Percentiles rank a stretch among this genome's conserved stretches.
Evolutionary conservation across 148 eudicot genomes (phyloP).

Genomic region (Persicaria tinctoria): DNA sequence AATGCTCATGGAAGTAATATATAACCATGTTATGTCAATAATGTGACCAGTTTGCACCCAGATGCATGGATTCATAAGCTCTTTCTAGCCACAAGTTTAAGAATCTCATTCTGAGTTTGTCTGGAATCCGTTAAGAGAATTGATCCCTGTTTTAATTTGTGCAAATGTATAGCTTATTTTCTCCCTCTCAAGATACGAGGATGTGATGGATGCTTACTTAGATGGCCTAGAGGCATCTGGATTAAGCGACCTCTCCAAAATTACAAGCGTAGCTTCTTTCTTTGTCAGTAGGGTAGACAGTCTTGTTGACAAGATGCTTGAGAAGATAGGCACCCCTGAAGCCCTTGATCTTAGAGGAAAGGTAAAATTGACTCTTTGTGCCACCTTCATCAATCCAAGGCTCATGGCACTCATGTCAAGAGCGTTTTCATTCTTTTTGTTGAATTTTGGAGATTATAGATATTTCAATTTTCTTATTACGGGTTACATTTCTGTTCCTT

Average conservation of each 20-base stretch:
- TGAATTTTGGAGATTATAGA: not conserved
- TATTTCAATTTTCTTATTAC: not conserved
- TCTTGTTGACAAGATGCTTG: slow-evolving; percentile 88
- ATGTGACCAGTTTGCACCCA: too few species aligned
- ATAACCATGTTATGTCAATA: not conserved
- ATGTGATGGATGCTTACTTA: slow-evolving; percentile 94
- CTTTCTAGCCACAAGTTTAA: not conserved
- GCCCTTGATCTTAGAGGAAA: slow-evolving; percentile 92
- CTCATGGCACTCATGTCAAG: not conserved
- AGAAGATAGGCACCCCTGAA: slow-evolving; percentile 86
- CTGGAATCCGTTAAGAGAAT: not conserved
- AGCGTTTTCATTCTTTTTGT: not conserved
- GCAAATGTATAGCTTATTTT: slow-evolving; percentile 62
- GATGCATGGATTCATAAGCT: not conserved
- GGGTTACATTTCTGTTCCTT: slow-evolving; percentile 6
- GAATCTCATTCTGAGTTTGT: not conserved
- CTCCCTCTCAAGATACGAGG: slow-evolving; percentile 90
- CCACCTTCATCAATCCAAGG: too few species aligned
- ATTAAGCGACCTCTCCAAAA: slow-evolving; percentile 78
- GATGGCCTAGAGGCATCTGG: slow-evolving; percentile 98
- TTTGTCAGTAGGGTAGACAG: slow-evolving; percentile 96
- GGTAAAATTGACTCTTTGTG: slow-evolving; percentile 31
- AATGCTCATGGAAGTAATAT: not conserved
- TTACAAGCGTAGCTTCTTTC: slow-evolving; percentile 97
- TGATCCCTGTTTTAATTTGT: not conserved